Evolutionary conservation across 164 flowering plant species (phyloP).

Genomic region (Dillenia suffruticosa): DNA sequence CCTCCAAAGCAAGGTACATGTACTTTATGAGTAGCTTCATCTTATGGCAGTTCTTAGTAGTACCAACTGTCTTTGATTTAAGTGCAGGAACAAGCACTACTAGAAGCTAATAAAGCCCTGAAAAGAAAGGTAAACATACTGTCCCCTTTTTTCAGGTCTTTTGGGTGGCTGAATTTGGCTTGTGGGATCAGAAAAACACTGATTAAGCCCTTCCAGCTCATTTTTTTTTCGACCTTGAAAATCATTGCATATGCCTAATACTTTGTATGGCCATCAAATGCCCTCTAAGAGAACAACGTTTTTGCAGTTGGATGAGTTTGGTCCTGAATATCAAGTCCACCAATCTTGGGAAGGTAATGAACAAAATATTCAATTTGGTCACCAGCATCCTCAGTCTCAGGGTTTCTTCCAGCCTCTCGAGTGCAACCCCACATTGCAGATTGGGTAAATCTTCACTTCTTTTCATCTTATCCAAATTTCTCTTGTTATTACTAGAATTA

Average conservation of each 20-base stretch:
- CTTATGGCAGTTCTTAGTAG: neutral
- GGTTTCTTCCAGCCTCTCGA: constrained; percentile 58
- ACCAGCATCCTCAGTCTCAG: constrained; percentile 44
- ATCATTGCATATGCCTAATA: neutral
- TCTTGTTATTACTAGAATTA: no score
- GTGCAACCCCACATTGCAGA: constrained; percentile 55
- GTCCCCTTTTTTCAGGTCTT: neutral
- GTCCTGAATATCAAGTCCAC: constrained; percentile 17
- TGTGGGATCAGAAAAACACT: neutral
- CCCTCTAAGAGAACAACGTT: neutral
- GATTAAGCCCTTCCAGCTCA: no score
- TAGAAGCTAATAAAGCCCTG: constrained; percentile 21
- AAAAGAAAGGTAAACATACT: constrained; percentile 20
- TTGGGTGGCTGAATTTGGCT: neutral
- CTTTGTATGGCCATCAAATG: neutral
- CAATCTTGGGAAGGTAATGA: constrained; percentile 49
- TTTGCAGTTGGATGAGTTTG: constrained; percentile 21
- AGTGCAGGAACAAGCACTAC: constrained; percentile 24
- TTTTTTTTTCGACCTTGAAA: no score
- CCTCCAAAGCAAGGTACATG: constrained; percentile 35
- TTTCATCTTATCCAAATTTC: no score
- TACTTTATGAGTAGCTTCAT: neutral
- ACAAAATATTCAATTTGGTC: constrained; percentile 28
- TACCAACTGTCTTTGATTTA: neutral
- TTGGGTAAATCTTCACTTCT: constrained; percentile 35